These are phyloP conservation scores for Taiozyma sp. DNA, from an alignment of 1,139 yeast genomes.

Conservation along the genomic window DNA sequence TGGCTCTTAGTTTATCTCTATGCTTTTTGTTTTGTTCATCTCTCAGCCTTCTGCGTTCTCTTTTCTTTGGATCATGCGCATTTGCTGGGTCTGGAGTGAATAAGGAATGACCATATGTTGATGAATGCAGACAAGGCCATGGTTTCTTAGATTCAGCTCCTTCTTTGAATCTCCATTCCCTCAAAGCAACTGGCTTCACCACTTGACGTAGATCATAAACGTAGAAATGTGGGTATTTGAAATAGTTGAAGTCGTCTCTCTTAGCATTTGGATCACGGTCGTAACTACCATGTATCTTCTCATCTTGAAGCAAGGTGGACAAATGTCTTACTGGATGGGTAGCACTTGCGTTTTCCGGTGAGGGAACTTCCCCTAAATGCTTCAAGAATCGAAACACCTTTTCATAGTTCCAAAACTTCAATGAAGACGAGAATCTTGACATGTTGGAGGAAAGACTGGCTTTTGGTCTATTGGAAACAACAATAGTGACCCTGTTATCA, in stretches of 20 bases:
- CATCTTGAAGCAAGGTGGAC: conserved; percentile 72
- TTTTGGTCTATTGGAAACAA: conserved; percentile 59
- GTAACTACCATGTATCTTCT: conserved; percentile 78
- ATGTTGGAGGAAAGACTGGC: conserved; percentile 34
- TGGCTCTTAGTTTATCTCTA: conserved; percentile 26
- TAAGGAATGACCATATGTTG: conserved; percentile 37
- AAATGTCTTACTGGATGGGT: conserved; percentile 29
- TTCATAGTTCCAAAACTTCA: conserved; percentile 87
- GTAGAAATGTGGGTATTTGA: conserved; percentile 69
- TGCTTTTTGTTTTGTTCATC: conserved; percentile 29
- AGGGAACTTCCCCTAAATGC: conserved; percentile 53
- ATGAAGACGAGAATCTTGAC: conserved; percentile 57
- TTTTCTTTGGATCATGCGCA: conserved; percentile 26
- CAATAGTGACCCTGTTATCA: conserved; percentile 75
- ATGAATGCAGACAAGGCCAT: conserved; percentile 32
- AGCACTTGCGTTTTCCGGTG: conserved; percentile 17
- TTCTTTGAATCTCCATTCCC: conserved; percentile 63
- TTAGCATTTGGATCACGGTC: conserved; percentile 86
- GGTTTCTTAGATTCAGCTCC: conserved; percentile 12
- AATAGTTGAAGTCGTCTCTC: conserved; percentile 81
- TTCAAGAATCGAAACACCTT: conserved; percentile 78
- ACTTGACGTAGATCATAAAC: conserved; percentile 79
- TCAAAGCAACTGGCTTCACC: conserved; percentile 75
- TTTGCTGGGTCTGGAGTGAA: conserved; percentile 27
- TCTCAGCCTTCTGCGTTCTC: conserved; percentile 29